Base-by-base conservation (phyloP, 2,329 filamentous ascomycete genomes). In the Sphaerulina populicola region DNA sequence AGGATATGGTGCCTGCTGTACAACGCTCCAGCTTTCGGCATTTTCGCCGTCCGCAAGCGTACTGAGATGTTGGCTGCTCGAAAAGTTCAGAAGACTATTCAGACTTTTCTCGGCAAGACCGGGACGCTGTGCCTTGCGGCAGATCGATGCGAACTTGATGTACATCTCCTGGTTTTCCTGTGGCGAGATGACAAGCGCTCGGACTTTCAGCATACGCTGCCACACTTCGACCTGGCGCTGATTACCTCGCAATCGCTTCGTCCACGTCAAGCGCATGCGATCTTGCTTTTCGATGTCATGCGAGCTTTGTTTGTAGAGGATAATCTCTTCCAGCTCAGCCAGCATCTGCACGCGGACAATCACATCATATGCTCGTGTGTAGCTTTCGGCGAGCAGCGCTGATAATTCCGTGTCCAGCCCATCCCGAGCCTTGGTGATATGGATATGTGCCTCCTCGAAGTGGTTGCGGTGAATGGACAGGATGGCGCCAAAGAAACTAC, bases 281-380 rank as follows among this genome's bases (percentile, higher is more conserved):
- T 85, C 85, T 68, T 93, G 88, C 72, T 93, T 95, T 63, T 86
- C 86, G 8, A 82, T 81, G 60, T 95, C 88, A 53, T 76, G 76
- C 35, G 77, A 73, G 54, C 87, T 87, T 65, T 97, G 90, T 72
- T 99, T 98, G 76, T 98, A 99, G 6, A 85, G 82, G 62, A 98
- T 97, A 61, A 98, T 90, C 67, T 99, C 93, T 67, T 99, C 93
- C 3, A 99, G 77, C 69, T 99, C 93, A 3, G 94, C 93, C 61
- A 99, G 81, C 94, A 98, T 98, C 70, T 99, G 93, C 0, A 98
- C 90, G 39, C 93, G 85, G 41, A 99, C 91, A 53, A 98, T 89
- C n/a, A 96, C 91, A 59, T 91, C 83, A 70, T 99, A 99, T 8
- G 93, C 94, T 54, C 93, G 82, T 62, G 95, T 96, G 69, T 98